Evolutionary conservation across 768 basidiomycete species (phyloP), one percentile per base, ranked within the genome.

Genomic region (Termitomyces sp.): DNA sequence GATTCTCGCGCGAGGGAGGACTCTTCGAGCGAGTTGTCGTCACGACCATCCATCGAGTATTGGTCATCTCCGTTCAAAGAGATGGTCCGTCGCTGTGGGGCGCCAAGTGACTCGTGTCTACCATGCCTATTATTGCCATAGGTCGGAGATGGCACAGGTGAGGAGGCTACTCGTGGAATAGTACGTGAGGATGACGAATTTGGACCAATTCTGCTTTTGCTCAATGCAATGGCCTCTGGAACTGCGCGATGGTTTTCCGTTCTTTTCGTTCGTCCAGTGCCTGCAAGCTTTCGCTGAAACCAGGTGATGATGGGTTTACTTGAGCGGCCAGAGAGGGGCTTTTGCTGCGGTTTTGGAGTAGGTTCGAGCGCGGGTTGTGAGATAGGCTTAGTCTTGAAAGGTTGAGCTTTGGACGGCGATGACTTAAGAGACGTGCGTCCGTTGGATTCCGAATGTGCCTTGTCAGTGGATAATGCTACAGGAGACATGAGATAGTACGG

Each of bases 241-340:
- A 61, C 64, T 43, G 73, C 65, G 43, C 70, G 69, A 51, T 71
- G 67, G 61, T 70, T 73, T 57, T 76, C 77, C 33, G 70, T 65
- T 56, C 85, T 78, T 69, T 86, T 85, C 22, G 75, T 65, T 59
- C 80, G 83, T 38, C 77, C 83, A 22, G 86, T 80, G 26, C 89
- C 89, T 36, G 85, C 86, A 14, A 94, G 77, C 70, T 94, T 94
- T 62, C 90, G 84, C 66, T 93, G 91, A 59, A 94, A 85, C 92
- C 92, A 94, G 64, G 90, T 88, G 65, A 94, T 86, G 64, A 94
- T 87, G 9, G 92, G 92, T 68, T 91, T 90, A 70, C 90, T 88
- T 18, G 87, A 83, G 40, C 87, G 83, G 49, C 83, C 81, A 55
- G 85, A 73, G 7, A 82, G 68, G 68, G 87, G 89, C 75, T 90